Evolutionary conservation across 2,329 filamentous ascomycete species (phyloP), one percentile per base, ranked within the genome.

Genomic region (Biscogniauxia mediterranea): DNA sequence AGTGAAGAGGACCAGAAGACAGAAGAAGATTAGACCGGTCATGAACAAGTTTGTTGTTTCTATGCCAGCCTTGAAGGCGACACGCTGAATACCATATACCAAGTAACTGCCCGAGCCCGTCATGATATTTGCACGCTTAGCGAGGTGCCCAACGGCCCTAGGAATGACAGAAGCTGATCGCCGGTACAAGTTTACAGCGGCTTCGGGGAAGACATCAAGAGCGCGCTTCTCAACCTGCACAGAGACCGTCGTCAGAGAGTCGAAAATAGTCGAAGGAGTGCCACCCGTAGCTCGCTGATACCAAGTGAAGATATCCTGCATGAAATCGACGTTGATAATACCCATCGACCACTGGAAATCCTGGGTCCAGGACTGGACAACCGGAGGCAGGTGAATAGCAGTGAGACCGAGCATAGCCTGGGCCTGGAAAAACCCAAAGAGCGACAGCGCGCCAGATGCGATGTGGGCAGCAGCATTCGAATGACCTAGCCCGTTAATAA

Each of bases 291-390:
- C 84, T 61, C 91, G 89, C 77, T 94, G 92, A 76, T 96, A 96
- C 92, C 92, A 96, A 32, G 91, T 93, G 60, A 90, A 89, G 70
- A 95, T 89, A 20, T 80, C 81, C 76, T 96, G 90, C 75, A 96
- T 82, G 76, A 95, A 95, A 38, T 81, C 79, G 57, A 95, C 83
- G 57, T 86, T 85, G 73, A 96, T 94, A 68, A 96, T 91, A 69
- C 92, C 92, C 90, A 96, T 93, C 71, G 87, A 92, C 92, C 92
- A 96, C 74, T 93, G 89, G 80, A 96, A 95, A 76, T 95, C 93
- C 77, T 95, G 92, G 0, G 91, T 95, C 92, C 92, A 96, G 0
- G 91, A 85, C 69, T 89, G 83, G 57, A 93, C 92, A 61, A 94
- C 90, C 0, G 92, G 92, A 2, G 92, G 92, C 55, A 94, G 82